Percentiles rank a stretch among this genome's conserved stretches.
Conservation (phyloP, 768 basidiomycete genomes). For the Suillus occidentalis region DNA sequence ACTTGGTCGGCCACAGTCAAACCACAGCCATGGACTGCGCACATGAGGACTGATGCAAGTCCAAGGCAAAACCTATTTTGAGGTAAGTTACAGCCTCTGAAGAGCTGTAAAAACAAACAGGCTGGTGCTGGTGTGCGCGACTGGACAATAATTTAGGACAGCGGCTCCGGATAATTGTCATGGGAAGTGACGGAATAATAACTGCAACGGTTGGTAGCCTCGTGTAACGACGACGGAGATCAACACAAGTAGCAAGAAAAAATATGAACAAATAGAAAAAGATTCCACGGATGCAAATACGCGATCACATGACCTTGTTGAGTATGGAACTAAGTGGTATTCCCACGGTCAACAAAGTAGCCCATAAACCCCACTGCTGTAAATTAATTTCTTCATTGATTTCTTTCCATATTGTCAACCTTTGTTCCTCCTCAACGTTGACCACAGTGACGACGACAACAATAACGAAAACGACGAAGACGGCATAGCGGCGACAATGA, state of each 20-base stretch:
- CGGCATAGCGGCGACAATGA: constrained; percentile 19
- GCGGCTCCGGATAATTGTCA: constrained; percentile 3
- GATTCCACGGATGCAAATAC: constrained; percentile 22
- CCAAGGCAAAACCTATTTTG: background rate
- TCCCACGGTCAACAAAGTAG: constrained; percentile 29
- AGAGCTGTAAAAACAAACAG: background rate
- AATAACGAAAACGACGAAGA: constrained; percentile 8
- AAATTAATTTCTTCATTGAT: constrained; percentile 7
- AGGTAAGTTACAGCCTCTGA: background rate
- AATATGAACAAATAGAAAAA: constrained; percentile 11
- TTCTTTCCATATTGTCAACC: constrained; percentile 8
- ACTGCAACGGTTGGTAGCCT: constrained; percentile 24
- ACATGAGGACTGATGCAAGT: background rate
- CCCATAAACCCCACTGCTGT: constrained; percentile 30
- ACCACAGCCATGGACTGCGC: background rate
- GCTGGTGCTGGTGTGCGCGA: background rate
- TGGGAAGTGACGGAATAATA: constrained; percentile 1
- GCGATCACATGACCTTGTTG: constrained; percentile 37
- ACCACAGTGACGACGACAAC: constrained; percentile 21
- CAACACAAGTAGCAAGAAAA: background rate
- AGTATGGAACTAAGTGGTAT: constrained; percentile 12
- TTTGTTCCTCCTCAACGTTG: constrained; percentile 21
- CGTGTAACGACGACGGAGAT: constrained; percentile 34
- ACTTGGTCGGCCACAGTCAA: background rate
- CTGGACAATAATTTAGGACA: background rate